Evolutionary conservation across 495 filamentous ascomycete genomes (phyloP), one percentile per base, ranked within the genome.

Genomic region (Talaromyces wortmannii): DNA sequence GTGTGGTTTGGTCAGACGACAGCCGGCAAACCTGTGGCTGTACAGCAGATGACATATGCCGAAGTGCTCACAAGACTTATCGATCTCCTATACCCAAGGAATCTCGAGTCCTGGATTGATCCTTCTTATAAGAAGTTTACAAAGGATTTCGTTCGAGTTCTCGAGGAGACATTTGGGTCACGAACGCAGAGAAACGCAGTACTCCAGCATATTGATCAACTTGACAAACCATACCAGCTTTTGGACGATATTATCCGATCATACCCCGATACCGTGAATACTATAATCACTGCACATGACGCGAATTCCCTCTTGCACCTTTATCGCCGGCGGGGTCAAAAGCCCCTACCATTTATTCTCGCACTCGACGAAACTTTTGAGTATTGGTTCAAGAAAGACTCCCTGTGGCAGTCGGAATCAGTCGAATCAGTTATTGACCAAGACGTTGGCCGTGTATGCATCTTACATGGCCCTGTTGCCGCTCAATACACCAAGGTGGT

Each of bases 361-460:
- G 78, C 85, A 4, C 78, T 98, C 31, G 94, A 98, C 67, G 92
- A 95, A 53, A 92, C 88, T 60, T 97, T 98, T 49, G 94, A 97
- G 68, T 95, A 91, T 69, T 98, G 87, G 76, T 97, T 98, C 85
- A 98, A 98, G 84, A 98, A 98, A 73, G 94, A 98, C 70, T 97
- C 92, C n/a, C 83, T 98, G 30, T 98, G 94, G 94, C 94, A 98
- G 71, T 96, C 92, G 0, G 94, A 98, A 70, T 92, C 97, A 65
- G 81, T 98, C 11, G 92, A 90, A 58, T 94, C 94, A 36, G 94
- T 98, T 61, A 89, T 97, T 49, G 92, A 78, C 59, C 92, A 97
- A 70, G 94, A 98, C 70, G 94, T 97, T 52, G 91, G 89, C 44
- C 81, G 94, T 55, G 92, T 90, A 6, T 96, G 91, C 77, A 97